These are phyloP conservation scores for Kalaharituber pfeilii DNA, from an alignment of 2,329 filamentous ascomycete genomes.

Conservation along the genomic window DNA sequence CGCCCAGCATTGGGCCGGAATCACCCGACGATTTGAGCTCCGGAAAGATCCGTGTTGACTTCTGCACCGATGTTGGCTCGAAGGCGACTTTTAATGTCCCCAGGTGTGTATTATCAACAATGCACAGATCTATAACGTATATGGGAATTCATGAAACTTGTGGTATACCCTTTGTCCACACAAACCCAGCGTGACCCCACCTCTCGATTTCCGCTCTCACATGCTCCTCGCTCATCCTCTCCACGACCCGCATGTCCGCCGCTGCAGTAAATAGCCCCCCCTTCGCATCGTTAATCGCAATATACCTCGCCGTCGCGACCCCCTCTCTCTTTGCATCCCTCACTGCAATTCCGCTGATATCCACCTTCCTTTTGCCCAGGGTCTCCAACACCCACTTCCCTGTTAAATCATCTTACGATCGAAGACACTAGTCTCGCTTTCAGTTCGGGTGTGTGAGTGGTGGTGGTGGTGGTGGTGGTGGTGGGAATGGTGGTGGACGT, in stretches of 20 bases:
- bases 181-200: conserved; percentile 50
- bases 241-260: conserved; percentile 82
- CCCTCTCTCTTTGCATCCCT: conserved; percentile 35
- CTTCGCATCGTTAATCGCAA: conserved; percentile 68
- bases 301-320: conserved; percentile 69
- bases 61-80: conserved; percentile 75
- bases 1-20: conserved; percentile 36
- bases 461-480: neutral
- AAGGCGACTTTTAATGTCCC: conserved; percentile 47
- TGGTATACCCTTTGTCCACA: too few species aligned
- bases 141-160: too few species aligned
- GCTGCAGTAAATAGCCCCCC: conserved; percentile 82
- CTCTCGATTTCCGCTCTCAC: neutral
- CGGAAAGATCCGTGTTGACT: conserved; percentile 51
- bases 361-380: conserved; percentile 46
- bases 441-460: neutral
- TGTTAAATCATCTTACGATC: too few species aligned
- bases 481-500: neutral
- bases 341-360: conserved; percentile 44
- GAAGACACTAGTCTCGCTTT: too few species aligned
- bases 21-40: too few species aligned
- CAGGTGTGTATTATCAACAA: too few species aligned
- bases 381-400: conserved; percentile 55
- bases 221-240: conserved; percentile 4
- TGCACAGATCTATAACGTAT: too few species aligned